Conservation (phyloP, 306 rosid genomes). For the Cotoneaster glaucophyllus region DNA sequence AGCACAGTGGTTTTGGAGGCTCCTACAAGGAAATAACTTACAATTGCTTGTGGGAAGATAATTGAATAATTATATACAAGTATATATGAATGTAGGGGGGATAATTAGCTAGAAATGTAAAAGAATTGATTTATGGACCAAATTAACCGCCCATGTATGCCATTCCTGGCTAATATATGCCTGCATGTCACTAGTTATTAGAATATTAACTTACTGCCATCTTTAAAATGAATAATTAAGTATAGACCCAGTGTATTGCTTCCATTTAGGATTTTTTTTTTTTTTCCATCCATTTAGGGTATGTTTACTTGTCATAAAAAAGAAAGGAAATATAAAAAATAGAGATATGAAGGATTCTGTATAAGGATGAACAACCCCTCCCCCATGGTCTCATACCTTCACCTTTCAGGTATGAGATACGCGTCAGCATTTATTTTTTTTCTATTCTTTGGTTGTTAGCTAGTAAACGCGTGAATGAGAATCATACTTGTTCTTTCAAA, state of each 20-base stretch:
- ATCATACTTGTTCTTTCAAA: too few species aligned
- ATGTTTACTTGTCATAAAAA: too few species aligned
- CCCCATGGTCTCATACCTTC: too few species aligned
- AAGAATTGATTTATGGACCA: not conserved
- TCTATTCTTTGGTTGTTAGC: too few species aligned
- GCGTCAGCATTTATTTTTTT: too few species aligned
- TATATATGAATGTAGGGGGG: not conserved
- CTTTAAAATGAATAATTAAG: not conserved
- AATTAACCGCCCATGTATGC: not conserved
- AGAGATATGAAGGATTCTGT: too few species aligned
- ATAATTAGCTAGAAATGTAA: not conserved
- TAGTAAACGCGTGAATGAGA: too few species aligned
- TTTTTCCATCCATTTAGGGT: too few species aligned
- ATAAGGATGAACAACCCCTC: too few species aligned
- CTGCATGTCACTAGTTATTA: not conserved
- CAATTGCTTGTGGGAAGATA: slow-evolving; percentile 37
- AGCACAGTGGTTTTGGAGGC: slow-evolving; percentile 8
- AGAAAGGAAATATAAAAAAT: too few species aligned
- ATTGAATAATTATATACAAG: not conserved
- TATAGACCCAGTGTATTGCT: not conserved
- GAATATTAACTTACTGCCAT: not conserved
- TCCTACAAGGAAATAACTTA: slow-evolving; percentile 29
- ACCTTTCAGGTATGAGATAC: too few species aligned
- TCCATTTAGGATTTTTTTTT: too few species aligned
- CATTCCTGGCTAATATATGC: not conserved